A percentile compares a stretch with the other conserved stretches of the same genome.
Conservation (phyloP, 148 eudicot genomes). For the Pharnaceum exiguum region DNA sequence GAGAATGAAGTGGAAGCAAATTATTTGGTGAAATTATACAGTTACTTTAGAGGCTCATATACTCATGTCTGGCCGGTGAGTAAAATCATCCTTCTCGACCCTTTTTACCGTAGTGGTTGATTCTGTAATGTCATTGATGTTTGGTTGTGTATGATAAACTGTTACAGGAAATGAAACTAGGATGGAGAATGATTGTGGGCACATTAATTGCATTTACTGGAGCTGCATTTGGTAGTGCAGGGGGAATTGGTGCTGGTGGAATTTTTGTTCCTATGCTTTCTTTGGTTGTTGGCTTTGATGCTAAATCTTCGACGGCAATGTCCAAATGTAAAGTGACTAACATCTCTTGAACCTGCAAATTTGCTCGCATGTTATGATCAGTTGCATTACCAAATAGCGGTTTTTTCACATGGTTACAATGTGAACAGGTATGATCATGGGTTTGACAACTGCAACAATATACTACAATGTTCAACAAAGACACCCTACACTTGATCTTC, state of each 20-base stretch:
- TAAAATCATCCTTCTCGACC: too few relatives aligned
- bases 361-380: not conserved
- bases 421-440: conserved; percentile 82
- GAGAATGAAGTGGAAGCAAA: too few relatives aligned
- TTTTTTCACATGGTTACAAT: not conserved
- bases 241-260: conserved; percentile 66
- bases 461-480: conserved; percentile 47
- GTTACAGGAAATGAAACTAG: conserved; percentile 57
- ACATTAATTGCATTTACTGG: conserved; percentile 50
- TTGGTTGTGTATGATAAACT: too few relatives aligned
- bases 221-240: conserved; percentile 58
- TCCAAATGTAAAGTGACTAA: conserved; percentile 40
- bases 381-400: not conserved
- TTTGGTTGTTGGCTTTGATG: conserved; percentile 56
- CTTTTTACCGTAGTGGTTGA: too few relatives aligned
- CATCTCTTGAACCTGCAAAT: not conserved
- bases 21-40: too few relatives aligned
- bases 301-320: conserved; percentile 63
- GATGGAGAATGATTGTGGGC: conserved; percentile 50
- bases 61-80: too few relatives aligned
- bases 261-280: conserved; percentile 61
- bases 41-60: too few relatives aligned
- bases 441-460: conserved; percentile 61
- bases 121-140: too few relatives aligned
- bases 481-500: conserved; percentile 65